Conservation (phyloP, 352 stramenopile species). For the Pythium sp. region DNA sequence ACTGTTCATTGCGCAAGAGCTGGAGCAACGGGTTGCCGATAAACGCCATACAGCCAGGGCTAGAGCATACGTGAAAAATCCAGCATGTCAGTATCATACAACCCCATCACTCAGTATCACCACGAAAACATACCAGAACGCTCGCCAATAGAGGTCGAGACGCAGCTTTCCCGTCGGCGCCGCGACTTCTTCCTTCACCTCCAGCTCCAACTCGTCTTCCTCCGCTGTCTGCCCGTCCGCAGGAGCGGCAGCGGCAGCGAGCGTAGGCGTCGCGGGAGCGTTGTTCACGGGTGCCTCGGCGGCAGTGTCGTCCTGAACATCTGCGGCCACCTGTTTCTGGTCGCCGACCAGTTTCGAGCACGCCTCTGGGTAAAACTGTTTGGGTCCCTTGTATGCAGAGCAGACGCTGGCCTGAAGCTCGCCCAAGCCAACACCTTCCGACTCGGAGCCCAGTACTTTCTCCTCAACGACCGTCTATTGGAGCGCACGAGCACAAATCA, state of each 20-base stretch:
- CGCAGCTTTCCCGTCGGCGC: slow-evolving; percentile 40
- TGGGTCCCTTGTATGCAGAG: slow-evolving; percentile 58
- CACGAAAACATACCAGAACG: slow-evolving; percentile 58
- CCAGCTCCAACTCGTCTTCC: slow-evolving; percentile 28
- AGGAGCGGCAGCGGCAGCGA: background rate
- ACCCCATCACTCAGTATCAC: background rate
- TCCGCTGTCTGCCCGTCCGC: slow-evolving; percentile 5
- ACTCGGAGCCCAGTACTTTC: slow-evolving; percentile 53
- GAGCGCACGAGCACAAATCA: background rate
- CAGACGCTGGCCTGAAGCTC: slow-evolving; percentile 65
- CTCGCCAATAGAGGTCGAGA: slow-evolving; percentile 77
- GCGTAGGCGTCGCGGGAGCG: background rate
- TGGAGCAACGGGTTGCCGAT: slow-evolving; percentile 60
- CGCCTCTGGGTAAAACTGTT: slow-evolving; percentile 54
- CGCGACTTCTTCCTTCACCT: slow-evolving; percentile 36
- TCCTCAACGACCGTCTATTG: slow-evolving; percentile 59
- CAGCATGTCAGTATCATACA: background rate
- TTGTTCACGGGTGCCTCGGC: slow-evolving; percentile 16
- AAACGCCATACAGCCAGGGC: slow-evolving; percentile 72
- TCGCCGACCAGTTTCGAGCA: slow-evolving; percentile 55
- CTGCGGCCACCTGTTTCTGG: slow-evolving; percentile 48
- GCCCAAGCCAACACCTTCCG: slow-evolving; percentile 52
- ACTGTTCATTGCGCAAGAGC: slow-evolving; percentile 61
- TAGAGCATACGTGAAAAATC: slow-evolving; percentile 15
- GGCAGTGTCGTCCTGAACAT: slow-evolving; percentile 21